These are phyloP conservation scores for Lactarius quietus DNA, from an alignment of 768 basidiomycete genomes.

Conservation along the genomic window DNA sequence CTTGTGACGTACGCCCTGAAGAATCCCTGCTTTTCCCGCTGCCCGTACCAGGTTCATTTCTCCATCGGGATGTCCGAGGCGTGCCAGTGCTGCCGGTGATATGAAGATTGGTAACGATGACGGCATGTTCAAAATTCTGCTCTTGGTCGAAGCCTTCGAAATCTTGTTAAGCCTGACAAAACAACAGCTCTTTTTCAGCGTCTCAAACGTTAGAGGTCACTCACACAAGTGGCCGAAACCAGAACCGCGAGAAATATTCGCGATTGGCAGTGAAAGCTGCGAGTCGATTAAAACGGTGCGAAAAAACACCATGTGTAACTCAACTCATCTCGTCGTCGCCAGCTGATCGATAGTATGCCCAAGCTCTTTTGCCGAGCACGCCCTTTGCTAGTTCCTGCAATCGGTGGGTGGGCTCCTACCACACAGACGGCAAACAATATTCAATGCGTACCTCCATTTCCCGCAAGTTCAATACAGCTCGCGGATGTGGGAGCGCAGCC, in stretches of 20 bases:
- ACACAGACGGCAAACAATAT: neutral
- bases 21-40: constrained; percentile 41
- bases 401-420: neutral
- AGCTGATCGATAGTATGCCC: constrained; percentile 33
- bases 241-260: constrained; percentile 43
- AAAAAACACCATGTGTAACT: constrained; percentile 1
- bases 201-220: neutral
- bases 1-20: constrained; percentile 41
- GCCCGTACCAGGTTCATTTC: constrained; percentile 46
- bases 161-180: constrained; percentile 31
- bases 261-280: constrained; percentile 29
- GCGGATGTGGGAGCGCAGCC: constrained; percentile 28
- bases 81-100: constrained; percentile 40
- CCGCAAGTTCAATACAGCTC: constrained; percentile 30
- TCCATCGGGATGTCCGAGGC: constrained; percentile 47
- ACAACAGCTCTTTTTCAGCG: neutral
- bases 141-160: constrained; percentile 28
- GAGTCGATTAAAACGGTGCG: constrained; percentile 1
- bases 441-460: constrained; percentile 29
- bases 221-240: constrained; percentile 82
- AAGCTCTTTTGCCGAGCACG: constrained; percentile 30
- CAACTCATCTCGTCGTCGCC: constrained; percentile 32
- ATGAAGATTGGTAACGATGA: constrained; percentile 39
- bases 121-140: constrained; percentile 29
- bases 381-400: constrained; percentile 29